Evolutionary conservation across 768 basidiomycete genomes (phyloP).

Genomic region (Lentinula lateritia): DNA sequence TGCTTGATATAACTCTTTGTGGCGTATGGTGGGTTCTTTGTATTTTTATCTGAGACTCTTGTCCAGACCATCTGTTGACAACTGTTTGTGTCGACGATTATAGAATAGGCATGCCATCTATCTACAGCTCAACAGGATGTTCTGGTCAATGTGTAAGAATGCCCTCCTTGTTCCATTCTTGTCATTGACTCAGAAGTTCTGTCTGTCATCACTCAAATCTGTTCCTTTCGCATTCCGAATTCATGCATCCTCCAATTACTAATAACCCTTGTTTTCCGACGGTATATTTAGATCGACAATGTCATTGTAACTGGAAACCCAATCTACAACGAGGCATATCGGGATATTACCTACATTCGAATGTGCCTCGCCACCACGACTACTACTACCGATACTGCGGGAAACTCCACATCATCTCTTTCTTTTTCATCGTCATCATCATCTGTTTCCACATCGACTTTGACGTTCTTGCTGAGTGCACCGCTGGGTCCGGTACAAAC

Average conservation of each 20-base stretch:
- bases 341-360: constrained; percentile 57
- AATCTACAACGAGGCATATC: constrained; percentile 53
- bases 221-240: background rate
- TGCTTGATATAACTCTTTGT: constrained; percentile 53
- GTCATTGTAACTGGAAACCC: constrained; percentile 46
- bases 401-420: no score
- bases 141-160: constrained; percentile 39
- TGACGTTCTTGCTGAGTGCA: no score
- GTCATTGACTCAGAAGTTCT: no score
- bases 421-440: no score
- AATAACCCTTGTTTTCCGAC: background rate
- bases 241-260: background rate
- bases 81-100: background rate
- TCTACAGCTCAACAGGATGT: constrained; percentile 37
- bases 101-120: constrained; percentile 44
- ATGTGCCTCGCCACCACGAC: constrained; percentile 31
- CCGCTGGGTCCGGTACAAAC: no score
- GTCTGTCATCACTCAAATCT: no score
- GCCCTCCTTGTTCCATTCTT: no score
- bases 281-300: constrained; percentile 33
- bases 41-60: background rate
- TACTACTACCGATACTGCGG: background rate
- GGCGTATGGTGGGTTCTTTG: constrained; percentile 34
- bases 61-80: background rate
- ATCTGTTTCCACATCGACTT: no score